These are phyloP conservation scores for Mucor sp. DNA, from an alignment of 371 early-diverging fungal genomes.

Conservation along the genomic window DNA sequence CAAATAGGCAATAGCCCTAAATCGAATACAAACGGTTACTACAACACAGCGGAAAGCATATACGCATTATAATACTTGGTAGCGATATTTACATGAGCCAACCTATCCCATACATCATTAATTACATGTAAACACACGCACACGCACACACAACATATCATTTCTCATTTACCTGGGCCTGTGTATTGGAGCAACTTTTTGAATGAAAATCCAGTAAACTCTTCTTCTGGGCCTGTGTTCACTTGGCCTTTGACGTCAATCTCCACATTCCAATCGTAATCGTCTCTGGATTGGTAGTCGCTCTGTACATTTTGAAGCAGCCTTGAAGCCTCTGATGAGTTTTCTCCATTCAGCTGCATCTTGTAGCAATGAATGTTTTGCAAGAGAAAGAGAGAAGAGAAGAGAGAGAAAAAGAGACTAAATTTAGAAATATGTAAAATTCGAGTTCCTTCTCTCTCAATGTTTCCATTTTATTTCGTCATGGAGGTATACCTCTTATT, in stretches of 20 bases:
- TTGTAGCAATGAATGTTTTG: not conserved
- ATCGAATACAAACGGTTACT: not conserved
- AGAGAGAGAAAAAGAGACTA: not conserved
- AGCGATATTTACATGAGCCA: constrained; percentile 44
- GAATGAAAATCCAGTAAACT: constrained; percentile 34
- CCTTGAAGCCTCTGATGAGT: not conserved
- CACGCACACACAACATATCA: not conserved
- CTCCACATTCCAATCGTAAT: constrained; percentile 17
- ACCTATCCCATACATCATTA: constrained; percentile 19
- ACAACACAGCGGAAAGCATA: not conserved
- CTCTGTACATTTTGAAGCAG: not conserved
- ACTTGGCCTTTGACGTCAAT: constrained; percentile 38
- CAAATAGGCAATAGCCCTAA: constrained; percentile 74
- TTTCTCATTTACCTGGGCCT: constrained; percentile 46
- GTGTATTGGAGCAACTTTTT: constrained; percentile 51
- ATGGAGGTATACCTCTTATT: too few relatives aligned
- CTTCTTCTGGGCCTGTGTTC: constrained; percentile 30
- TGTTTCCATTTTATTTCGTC: too few relatives aligned
- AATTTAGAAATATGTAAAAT: too few relatives aligned
- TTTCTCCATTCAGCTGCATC: not conserved
- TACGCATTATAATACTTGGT: not conserved
- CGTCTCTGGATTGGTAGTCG: not conserved
- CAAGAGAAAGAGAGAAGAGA: not conserved
- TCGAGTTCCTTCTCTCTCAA: too few relatives aligned
- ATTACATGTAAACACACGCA: too few relatives aligned